Percentiles rank a stretch among this genome's conserved stretches.
Evolutionary conservation across 2,329 filamentous ascomycete species (phyloP).

Genomic region (Capronia coronata): DNA sequence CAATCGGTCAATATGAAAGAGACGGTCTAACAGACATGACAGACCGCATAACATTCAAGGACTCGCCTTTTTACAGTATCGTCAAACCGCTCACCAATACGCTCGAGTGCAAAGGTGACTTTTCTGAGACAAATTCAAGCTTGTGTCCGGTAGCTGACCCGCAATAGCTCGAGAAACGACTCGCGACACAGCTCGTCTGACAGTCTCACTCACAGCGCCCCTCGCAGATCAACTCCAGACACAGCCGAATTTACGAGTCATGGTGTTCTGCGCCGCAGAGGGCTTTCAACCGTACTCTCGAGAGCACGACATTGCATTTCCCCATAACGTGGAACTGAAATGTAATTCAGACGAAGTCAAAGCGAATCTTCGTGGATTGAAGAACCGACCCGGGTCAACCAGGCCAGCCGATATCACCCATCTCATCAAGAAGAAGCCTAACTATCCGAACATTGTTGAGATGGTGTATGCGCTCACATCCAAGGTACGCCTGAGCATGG

Average conservation of each 20-base stretch:
- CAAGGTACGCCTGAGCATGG: conserved; percentile 53
- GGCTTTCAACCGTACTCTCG: conserved; percentile 48
- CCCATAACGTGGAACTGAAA: conserved; percentile 85
- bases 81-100: conserved; percentile 58
- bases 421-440: conserved; percentile 57
- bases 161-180: conserved; percentile 53
- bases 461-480: conserved; percentile 88
- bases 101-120: conserved; percentile 65
- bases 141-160: conserved; percentile 7
- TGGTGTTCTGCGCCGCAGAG: conserved; percentile 76
- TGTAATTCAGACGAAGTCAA: conserved; percentile 83
- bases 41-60: conserved; percentile 55
- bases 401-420: conserved; percentile 85
- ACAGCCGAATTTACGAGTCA: conserved; percentile 61
- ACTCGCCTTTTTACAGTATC: conserved; percentile 79
- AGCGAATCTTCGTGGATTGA: conserved; percentile 86
- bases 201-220: conserved; percentile 52
- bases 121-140: conserved; percentile 26
- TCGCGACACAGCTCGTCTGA: conserved; percentile 52
- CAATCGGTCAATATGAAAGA: neutral
- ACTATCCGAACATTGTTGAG: conserved; percentile 68
- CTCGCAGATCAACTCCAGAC: conserved; percentile 50
- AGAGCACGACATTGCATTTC: conserved; percentile 70
- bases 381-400: conserved; percentile 93
- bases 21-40: conserved; percentile 18